Conservation (phyloP, 495 filamentous ascomycete genomes). For the Chlorociboria aeruginascens region DNA sequence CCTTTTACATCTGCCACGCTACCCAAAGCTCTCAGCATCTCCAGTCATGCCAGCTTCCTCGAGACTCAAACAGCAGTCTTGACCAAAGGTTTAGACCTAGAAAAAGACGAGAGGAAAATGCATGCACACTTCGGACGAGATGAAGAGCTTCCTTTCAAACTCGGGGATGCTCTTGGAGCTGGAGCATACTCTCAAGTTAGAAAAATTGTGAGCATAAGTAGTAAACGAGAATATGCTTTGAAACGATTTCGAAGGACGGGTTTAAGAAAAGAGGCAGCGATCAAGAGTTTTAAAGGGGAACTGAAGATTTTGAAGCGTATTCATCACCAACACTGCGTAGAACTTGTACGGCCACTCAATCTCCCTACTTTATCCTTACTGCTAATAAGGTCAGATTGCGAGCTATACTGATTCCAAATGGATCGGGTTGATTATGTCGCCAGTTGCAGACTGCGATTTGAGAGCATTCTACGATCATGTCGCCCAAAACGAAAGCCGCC, state of each 20-base stretch:
- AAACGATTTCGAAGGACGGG: background rate
- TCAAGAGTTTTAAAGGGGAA: slow-evolving; percentile 11
- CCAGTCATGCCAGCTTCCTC: background rate
- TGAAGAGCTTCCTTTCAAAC: slow-evolving; percentile 2
- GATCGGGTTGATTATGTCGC: slow-evolving; percentile 22
- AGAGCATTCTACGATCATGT: slow-evolving; percentile 4
- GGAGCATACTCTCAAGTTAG: slow-evolving; percentile 6
- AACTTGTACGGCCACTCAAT: slow-evolving; percentile 2
- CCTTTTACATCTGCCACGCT: background rate
- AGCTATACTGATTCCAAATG: slow-evolving; percentile 25
- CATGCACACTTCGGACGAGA: slow-evolving; percentile 1
- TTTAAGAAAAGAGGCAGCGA: background rate
- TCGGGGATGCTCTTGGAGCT: slow-evolving; percentile 2
- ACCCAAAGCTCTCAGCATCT: background rate
- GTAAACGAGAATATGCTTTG: slow-evolving; percentile 2
- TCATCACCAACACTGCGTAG: slow-evolving; percentile 7
- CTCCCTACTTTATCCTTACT: background rate
- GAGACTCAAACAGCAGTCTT: slow-evolving; percentile 1
- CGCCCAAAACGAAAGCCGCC: background rate
- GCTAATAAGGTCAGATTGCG: slow-evolving; percentile 4
- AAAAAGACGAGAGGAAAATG: slow-evolving; percentile 1
- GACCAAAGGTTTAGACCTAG: slow-evolving; percentile 4
- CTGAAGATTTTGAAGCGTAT: slow-evolving; percentile 10
- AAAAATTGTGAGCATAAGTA: slow-evolving; percentile 4
- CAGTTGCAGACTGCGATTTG: slow-evolving; percentile 25